Evolutionary conservation across 768 basidiomycete genomes (phyloP), one percentile per base, ranked within the genome.

Genomic region (Serendipita sp.): DNA sequence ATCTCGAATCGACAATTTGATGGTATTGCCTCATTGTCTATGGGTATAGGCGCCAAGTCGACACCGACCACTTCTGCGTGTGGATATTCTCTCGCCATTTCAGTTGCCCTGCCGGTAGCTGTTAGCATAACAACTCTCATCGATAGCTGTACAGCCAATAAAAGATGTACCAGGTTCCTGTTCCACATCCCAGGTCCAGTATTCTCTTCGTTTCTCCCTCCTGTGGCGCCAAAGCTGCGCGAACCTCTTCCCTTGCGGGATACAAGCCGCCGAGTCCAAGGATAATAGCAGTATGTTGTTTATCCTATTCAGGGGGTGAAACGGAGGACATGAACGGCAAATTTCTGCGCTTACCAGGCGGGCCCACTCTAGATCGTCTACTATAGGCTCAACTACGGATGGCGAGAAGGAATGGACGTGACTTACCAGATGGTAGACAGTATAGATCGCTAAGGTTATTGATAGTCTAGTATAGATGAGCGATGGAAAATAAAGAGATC

Each of bases 1-100:
- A 64, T 43, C 27, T 64, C 64, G 29, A 64, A 64, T n/a, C 53
- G 53, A 36, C 64, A 64, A 48, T 64, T 64, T 4, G 55, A 8
- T n/a, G 55, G 55, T 3, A 60, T 8, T 11, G 4, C 34, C 11
- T 60, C 55, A 10, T 8, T 8, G 55, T 16, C 11, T 4, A 60
- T 34, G 16, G 36, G 55, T 4, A 3, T 4, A 29, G 16, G 31
- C 8, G 8, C n/a, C 8, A 52, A 10, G n/a, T 52, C 18, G 48
- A 18, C 31, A 16, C 48, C 48, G 31, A 52, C 16, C 48, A 52
- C 40, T 40, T 40, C 40, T 13, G 40, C 40, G 40, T 40, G 40
- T 5, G 40, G 40, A 40, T 40, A 13, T 13, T 40, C 40, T 13
- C 5, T 5, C 40, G 40, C 5, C 40, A 40, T 40, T 13, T 5